Base-by-base conservation (phyloP, 208 protist genomes). In the Strigomonas culicis region DNA sequence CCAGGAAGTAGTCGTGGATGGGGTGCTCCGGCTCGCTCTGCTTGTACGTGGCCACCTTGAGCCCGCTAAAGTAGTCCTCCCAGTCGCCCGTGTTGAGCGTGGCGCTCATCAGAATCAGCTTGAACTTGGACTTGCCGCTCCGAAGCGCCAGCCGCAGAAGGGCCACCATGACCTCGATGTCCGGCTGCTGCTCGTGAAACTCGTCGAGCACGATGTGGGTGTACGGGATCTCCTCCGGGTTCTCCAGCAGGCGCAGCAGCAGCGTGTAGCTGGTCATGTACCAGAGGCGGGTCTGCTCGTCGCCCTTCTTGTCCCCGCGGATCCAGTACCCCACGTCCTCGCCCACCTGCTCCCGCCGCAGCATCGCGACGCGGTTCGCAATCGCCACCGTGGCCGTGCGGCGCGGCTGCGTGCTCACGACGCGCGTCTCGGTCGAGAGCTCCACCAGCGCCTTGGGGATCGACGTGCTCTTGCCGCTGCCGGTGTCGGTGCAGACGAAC, bases 201-300 rank as follows among this genome's bases (percentile, higher is more conserved):
- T 98, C 95, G 68, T 98, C 95, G 51, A 98, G 82, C n/a, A 98
- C 84, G 39, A 97, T 77, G 76, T 97, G 92, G 32, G 88, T 95
- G 69, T 93, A 81, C 28, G 75, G 77, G 47, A 90, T 52, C 39
- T 72, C 65, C 57, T 57, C 79, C 44, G 61, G 80, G 60, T 75
- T 70, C 58, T 83, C 70, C 31, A 96, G 62, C 21, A 96, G 59
- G 36, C 77, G 70, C 8, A 96, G 74, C 25, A 96, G 79, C 44
- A 96, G 82, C 1, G 85, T 93, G 77, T 94, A 96, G 70, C 80
- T 92, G 36, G 87, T 96, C 75, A 96, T 86, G 69, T 96, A 96
- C 90, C 78, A 87, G 63, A 96, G 74, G 2, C 76, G 80, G 4
- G 87, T 94, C 70, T 86, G 68, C 52, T 85, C 87, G 53, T 81